Conservation (phyloP, 1,284 basidiomycete genomes). For the Leccinum subspadiceum region DNA sequence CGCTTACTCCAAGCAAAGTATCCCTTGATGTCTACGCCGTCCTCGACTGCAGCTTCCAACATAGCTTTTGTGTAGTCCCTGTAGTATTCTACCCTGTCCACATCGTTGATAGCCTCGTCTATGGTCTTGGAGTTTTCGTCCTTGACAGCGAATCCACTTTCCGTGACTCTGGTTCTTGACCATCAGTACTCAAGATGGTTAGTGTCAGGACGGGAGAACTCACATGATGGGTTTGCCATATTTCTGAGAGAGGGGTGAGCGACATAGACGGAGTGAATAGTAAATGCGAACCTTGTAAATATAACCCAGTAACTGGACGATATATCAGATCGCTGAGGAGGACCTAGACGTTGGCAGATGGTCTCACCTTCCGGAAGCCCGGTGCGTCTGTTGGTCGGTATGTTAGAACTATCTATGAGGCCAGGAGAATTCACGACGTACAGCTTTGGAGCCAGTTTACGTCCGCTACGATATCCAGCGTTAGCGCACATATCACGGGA, state of each 20-base stretch:
- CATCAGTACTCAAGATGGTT: not conserved
- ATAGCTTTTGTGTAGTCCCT: slow-evolving; percentile 61
- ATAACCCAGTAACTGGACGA: slow-evolving; percentile 5
- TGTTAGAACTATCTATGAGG: not conserved
- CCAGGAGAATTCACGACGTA: not conserved
- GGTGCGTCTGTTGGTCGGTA: slow-evolving; percentile 1
- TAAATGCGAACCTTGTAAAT: slow-evolving; percentile 5
- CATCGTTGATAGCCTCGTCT: slow-evolving; percentile 61
- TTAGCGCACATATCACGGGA: not conserved
- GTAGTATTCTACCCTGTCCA: slow-evolving; percentile 68
- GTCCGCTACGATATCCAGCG: not conserved
- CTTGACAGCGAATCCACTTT: slow-evolving; percentile 74
- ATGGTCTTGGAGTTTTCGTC: slow-evolving; percentile 55
- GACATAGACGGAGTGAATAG: not conserved
- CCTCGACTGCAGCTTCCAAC: slow-evolving; percentile 55
- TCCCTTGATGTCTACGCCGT: slow-evolving; percentile 64
- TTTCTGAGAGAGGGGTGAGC: not conserved
- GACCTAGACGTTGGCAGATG: not conserved
- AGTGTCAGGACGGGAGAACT: not conserved
- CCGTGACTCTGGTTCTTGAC: slow-evolving; percentile 49
- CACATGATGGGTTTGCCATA: slow-evolving; percentile 8
- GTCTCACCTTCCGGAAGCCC: slow-evolving; percentile 10
- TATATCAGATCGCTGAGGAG: not conserved
- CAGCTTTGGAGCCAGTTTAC: slow-evolving; percentile 8
- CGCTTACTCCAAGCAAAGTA: slow-evolving; percentile 73